Base-by-base conservation (phyloP, 768 basidiomycete species). In the Tricholoma saponaceum region DNA sequence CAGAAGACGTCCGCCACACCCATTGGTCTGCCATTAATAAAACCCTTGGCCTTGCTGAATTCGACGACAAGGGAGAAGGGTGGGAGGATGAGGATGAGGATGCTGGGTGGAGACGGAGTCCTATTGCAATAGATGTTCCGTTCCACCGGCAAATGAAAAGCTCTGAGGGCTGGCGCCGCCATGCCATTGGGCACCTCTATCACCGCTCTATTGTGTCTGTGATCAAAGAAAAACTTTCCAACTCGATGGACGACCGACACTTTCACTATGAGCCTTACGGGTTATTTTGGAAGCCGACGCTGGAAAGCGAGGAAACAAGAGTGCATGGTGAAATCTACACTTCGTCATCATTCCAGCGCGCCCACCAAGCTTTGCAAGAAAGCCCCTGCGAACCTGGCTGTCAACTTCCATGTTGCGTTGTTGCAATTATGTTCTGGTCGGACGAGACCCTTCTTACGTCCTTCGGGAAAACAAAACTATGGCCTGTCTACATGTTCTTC, bases 401-500 rank as follows among this genome's bases (percentile, higher is more conserved):
- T 12, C 43, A 55, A 13, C 55, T 64, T 8, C 61, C 60, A 18
- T 44, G 28, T 0, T 58, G 61, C 13, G 56, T 69, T 43, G 55
- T 58, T 10, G 56, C 62, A 0, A 10, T 69, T 0, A 70, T 69
- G 68, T 55, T 68, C n/a, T 70, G 66, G 57, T 72, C 71, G 0
- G 71, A 72, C 51, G 60, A 64, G 0, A 72, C 71, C 0, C 67
- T 68, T 30, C 66, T 71, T 14, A 58, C 71, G 4, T 56, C 54
- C 12, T 71, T 72, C 51, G 70, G 70, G 2, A 68, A 56, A n/a
- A 62, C 70, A 1, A 60, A 60, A 5, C 58, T 68, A 1, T 76
- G 72, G 75, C 75, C 74, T 1, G 26, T 72, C 0, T 77, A 76
- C 43, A 39, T 71, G 9, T 67, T 52, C 18, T 69, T 74, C 54